Percentiles rank a stretch among this genome's conserved stretches.
Conservation (phyloP, 257 asterid species). For the Capsicum rhomboideum region DNA sequence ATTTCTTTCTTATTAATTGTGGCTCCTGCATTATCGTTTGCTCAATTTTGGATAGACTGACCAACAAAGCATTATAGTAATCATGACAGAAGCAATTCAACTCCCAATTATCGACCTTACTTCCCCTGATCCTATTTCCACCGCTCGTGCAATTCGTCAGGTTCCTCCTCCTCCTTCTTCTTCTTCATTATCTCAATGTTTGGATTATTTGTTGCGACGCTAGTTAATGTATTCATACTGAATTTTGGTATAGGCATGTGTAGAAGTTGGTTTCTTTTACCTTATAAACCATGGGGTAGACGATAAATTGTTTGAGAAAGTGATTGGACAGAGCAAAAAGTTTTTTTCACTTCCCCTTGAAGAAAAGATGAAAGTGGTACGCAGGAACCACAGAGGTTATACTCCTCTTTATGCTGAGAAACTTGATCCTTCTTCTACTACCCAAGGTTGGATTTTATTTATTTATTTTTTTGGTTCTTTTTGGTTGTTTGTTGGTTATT, state of each 20-base stretch:
- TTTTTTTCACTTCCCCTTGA: slow-evolving; percentile 36
- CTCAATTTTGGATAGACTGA: neutral
- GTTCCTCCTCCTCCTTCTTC: too few relatives aligned
- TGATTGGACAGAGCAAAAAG: slow-evolving; percentile 25
- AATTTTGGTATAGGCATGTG: slow-evolving; percentile 34
- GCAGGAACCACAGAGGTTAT: slow-evolving; percentile 38
- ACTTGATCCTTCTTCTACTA: slow-evolving; percentile 31
- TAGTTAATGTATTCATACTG: neutral
- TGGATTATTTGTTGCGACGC: too few relatives aligned
- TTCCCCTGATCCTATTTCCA: slow-evolving; percentile 26
- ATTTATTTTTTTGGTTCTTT: neutral
- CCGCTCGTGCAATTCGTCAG: slow-evolving; percentile 43
- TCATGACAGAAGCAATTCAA: slow-evolving; percentile 23
- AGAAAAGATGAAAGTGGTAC: slow-evolving; percentile 34
- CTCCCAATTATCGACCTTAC: slow-evolving; percentile 48
- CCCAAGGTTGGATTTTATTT: slow-evolving; percentile 21
- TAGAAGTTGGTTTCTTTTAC: slow-evolving; percentile 51
- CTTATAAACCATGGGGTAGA: slow-evolving; percentile 52
- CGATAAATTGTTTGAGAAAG: slow-evolving; percentile 24
- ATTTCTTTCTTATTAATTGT: too few relatives aligned
- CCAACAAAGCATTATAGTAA: neutral
- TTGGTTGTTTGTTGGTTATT: neutral
- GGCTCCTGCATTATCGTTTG: neutral
- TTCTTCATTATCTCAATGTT: neutral
- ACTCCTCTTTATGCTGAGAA: slow-evolving; percentile 45